Evolutionary conservation across 2,329 filamentous ascomycete species (phyloP), one percentile per base, ranked within the genome.

Genomic region (Neurospora sp.): DNA sequence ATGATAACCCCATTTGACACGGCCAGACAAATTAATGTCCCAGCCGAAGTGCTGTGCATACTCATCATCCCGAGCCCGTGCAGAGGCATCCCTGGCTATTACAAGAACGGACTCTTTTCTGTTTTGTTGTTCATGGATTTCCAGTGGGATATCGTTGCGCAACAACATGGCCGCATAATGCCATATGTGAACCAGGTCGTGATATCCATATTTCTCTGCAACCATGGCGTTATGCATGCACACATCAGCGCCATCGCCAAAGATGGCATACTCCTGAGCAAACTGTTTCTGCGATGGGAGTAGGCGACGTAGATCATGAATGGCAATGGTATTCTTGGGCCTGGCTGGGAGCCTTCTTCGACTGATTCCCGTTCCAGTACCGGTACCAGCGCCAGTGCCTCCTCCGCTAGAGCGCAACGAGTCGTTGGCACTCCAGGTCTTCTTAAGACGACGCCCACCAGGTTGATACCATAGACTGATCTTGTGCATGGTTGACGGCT

Each of bases 221-320:
- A 96, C 88, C 1, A 82, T 81, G 8, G 93, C 92, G 78, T 99
- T 99, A 75, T 96, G 91, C 65, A 87, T 84, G 79, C 95, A 98
- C 3, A 97, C 88, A 43, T 91, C 87, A n/a, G 89, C 87, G 0
- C 91, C 91, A 71, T 93, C 89, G 3, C 93, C 93, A 77, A 96
- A 94, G 15, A 97, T 91, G 33, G 86, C 86, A 79, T 98, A 99
- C 73, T 91, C 87, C 70, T 88, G 83, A 1, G 93, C 96, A 72
- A 97, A 86, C 69, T 88, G 85, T 71, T 86, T 86, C 78, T 93
- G 96, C 2, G 92, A 91, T 0, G 94, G 94, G n/a, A 97, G 81
- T 12, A 93, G 79, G 66, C 87, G 82, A 10, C 87, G 86, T 36
- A 96, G 78, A 72, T 92, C 85, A 75, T 94, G 86, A 46, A 97